Base-by-base conservation (phyloP, 139 green algal species). In the Trebouxia sp. region DNA sequence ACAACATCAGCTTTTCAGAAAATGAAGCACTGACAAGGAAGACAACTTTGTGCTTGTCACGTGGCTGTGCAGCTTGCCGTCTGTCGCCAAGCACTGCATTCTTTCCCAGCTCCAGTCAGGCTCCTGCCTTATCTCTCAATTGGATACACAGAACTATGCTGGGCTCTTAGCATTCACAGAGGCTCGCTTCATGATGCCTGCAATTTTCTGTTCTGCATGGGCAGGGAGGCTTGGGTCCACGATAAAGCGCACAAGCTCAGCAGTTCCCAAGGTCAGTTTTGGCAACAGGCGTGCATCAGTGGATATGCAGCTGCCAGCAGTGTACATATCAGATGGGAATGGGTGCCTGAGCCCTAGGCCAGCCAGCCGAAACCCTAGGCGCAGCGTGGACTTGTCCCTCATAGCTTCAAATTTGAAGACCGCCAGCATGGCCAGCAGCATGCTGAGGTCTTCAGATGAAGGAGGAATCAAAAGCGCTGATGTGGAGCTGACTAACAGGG, bases 271-370 rank as follows among this genome's bases (percentile, higher is more conserved):
- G 62, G 62, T 72, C 32, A 72, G 62, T 15, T 72, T 45, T 45
- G 35, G 35, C 3, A 72, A 72, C 32, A 10, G 12, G 0, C n/a
- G 32, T 24, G 62, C 62, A n/a, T 72, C 62, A 3, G 28, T 72
- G 62, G 62, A 72, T 15, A 72, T 41, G 15, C 62, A 43, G 62
- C 62, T 72, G n/a, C 62, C 62, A 15, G 62, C 62, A 42, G 62
- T 72, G 5, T 72, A 41, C 62, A 72, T 72, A 12, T 43, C 62
- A 0, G 35, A 72, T 45, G 32, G n/a, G 3, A 41, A 41, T 5
- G 62, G 62, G 1, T 43, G 10, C 32, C 62, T 72, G 35, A 72
- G 62, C 35, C 62, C 62, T 4, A 45, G 42, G 62, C 32, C 11
- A 11, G 12, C 37, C 24, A 24, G 62, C 62, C 37, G 35, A 43